Conservation (phyloP, 2,329 filamentous ascomycete genomes). For the Didymella lethalis region DNA sequence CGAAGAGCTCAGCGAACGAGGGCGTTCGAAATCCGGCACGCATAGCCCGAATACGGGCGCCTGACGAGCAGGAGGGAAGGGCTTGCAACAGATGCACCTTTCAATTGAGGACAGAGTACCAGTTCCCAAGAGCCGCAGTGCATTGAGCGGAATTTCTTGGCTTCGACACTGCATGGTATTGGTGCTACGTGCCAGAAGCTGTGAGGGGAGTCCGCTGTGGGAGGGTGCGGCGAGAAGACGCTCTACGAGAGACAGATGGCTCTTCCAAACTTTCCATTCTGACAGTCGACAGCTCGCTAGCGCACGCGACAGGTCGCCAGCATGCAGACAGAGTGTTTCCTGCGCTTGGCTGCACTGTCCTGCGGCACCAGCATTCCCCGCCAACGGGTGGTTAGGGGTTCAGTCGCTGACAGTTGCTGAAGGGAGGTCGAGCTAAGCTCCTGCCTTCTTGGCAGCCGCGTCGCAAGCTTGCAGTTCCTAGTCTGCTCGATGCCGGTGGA, state of each 20-base stretch:
- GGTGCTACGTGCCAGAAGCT: constrained; percentile 20
- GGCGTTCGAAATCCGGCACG: constrained; percentile 10
- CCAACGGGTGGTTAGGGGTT: constrained; percentile 1
- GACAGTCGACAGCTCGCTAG: neutral
- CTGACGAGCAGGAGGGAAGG: neutral
- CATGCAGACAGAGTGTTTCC: neutral
- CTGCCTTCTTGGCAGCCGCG: constrained; percentile 16
- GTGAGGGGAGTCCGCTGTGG: constrained; percentile 11
- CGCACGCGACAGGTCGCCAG: constrained; percentile 13
- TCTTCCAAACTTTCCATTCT: too few relatives aligned
- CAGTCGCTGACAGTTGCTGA: constrained; percentile 5
- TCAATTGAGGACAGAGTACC: neutral
- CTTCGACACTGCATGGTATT: constrained; percentile 19
- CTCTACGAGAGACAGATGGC: too few relatives aligned
- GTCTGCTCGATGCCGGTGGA: constrained; percentile 17
- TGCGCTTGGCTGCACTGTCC: neutral
- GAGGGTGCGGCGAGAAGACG: too few relatives aligned
- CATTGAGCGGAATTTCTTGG: constrained; percentile 21
- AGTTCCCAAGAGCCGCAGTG: neutral
- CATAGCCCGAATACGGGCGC: constrained; percentile 6
- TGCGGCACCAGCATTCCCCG: constrained; percentile 19
- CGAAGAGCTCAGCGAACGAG: neutral
- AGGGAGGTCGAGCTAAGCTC: constrained; percentile 25
- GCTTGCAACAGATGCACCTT: neutral
- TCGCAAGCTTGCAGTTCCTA: constrained; percentile 18